Evolutionary conservation across 306 rosid species (phyloP), one percentile per base, ranked within the genome.

Genomic region (Pueraria montana): DNA sequence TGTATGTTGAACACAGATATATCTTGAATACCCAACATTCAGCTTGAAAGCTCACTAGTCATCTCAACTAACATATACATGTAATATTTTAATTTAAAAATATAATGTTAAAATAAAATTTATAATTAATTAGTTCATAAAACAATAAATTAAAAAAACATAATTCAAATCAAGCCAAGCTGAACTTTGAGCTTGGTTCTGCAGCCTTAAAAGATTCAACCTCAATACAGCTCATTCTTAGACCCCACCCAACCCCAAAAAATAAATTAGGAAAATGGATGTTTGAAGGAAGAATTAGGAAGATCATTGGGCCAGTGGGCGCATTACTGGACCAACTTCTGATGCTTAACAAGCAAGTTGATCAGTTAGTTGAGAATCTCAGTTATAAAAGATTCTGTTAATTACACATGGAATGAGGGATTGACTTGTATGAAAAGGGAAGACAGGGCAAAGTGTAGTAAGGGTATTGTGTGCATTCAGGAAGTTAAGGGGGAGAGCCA

Each of bases 1-100:
- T 66, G 24, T 66, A 17, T 27, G 56, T 17, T 23, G 34, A 42
- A 66, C 50, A 48, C 20, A 24, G 52, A 64, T 63, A 80, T 10
- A 67, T 76, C 14, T 30, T 55, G 69, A 66, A 34, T 7, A 23
- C 62, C 65, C 36, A 23, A 77, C 63, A 50, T 62, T 49, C 27
- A 9, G 43, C 69, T 62, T 77, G 58, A 77, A 34, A 63, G 78
- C 86, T 59, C 58, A 69, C 63, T 17, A 5, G 36, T 38, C 63
- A 46, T 52, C 21, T 49, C 63, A 68, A 76, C 78, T 17, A 58
- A 69, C 42, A 64, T 38, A n/a, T 26, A 11, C 13, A 49, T 64
- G 38, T 18, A 12, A 64, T 8, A n/a, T 12, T 24, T 62, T 27
- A 17, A 12, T 43, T 50, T 12, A 77, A 61, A 58, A 42, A 61